Percentiles rank a stretch among this genome's conserved stretches.
Conservation (phyloP, 495 filamentous ascomycete genomes). For the Aspergillus coremiiformis region DNA sequence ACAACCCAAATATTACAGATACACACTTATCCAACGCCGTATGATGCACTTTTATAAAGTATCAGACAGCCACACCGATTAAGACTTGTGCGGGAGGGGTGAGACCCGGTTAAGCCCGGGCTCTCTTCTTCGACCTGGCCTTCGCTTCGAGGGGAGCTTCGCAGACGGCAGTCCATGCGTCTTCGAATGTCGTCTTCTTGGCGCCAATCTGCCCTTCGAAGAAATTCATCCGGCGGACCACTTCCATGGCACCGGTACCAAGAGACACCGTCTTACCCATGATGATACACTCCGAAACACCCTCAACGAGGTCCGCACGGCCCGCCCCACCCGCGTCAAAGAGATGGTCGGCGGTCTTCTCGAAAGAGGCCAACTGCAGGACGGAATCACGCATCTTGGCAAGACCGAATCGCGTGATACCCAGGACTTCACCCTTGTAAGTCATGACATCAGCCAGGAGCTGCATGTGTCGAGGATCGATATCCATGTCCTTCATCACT, state of each 20-base stretch:
- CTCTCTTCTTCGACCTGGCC: conserved; percentile 17
- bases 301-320: conserved; percentile 82
- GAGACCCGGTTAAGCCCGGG: conserved; percentile 7
- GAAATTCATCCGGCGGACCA: conserved; percentile 68
- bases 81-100: not conserved
- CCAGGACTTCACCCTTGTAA: conserved; percentile 95
- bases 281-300: conserved; percentile 95
- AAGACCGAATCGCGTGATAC: conserved; percentile 93
- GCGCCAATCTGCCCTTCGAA: conserved; percentile 52
- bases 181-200: conserved; percentile 70
- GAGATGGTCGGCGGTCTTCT: conserved; percentile 96
- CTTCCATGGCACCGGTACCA: conserved; percentile 86
- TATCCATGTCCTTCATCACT: conserved; percentile 89
- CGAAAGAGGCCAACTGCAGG: conserved; percentile 90
- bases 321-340: conserved; percentile 90
- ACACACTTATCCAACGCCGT: conserved; percentile 4
- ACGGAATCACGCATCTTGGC: conserved; percentile 96
- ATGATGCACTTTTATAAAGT: conserved; percentile 3
- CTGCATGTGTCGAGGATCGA: conserved; percentile 98
- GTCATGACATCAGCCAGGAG: conserved; percentile 99
- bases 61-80: conserved; percentile 1
- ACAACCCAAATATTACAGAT: not conserved
- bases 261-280: conserved; percentile 90
- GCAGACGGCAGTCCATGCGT: conserved; percentile 50
- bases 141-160: conserved; percentile 17